A percentile compares a stretch with the other conserved stretches of the same genome.
Conservation (phyloP, 2,329 filamentous ascomycete species). For the Aureobasidium sp. region DNA sequence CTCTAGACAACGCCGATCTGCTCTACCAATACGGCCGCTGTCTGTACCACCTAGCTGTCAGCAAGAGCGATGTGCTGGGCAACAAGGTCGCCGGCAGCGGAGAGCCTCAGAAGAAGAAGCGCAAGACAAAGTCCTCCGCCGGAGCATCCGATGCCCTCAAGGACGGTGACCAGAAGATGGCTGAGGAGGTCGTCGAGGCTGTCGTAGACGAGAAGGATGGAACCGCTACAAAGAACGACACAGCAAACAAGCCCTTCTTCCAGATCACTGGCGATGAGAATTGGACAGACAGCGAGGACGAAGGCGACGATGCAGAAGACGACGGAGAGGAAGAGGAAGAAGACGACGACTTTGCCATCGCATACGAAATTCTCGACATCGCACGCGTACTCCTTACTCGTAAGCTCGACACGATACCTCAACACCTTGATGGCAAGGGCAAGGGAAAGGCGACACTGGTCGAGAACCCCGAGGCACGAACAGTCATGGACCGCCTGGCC, state of each 20-base stretch:
- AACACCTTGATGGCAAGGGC: slow-evolving; percentile 39
- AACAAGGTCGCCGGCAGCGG: slow-evolving; percentile 59
- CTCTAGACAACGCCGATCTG: slow-evolving; percentile 82
- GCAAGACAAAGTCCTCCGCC: slow-evolving; percentile 21
- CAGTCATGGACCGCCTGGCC: slow-evolving; percentile 76
- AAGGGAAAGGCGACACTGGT: slow-evolving; percentile 28
- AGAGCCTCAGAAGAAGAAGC: slow-evolving; percentile 37
- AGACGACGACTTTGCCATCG: slow-evolving; percentile 56
- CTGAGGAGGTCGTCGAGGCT: slow-evolving; percentile 32
- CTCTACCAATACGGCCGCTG: slow-evolving; percentile 91
- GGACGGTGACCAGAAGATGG: slow-evolving; percentile 30
- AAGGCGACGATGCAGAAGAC: slow-evolving; percentile 37
- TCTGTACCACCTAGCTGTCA: slow-evolving; percentile 86
- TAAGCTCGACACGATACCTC: slow-evolving; percentile 41
- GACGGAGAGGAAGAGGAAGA: slow-evolving; percentile 41
- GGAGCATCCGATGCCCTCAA: slow-evolving; percentile 24
- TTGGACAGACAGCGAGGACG: slow-evolving; percentile 71
- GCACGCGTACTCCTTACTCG: slow-evolving; percentile 52
- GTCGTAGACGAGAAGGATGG: slow-evolving; percentile 39
- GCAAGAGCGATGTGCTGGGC: slow-evolving; percentile 89
- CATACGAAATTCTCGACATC: slow-evolving; percentile 56
- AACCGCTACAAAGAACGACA: slow-evolving; percentile 27
- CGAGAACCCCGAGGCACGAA: slow-evolving; percentile 35
- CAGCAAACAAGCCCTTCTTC: slow-evolving; percentile 68
- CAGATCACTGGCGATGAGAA: slow-evolving; percentile 93